phyloP scores from a whole-genome alignment of 768 basidiomycete genomes.

The Tulasnella sp. region DNA sequence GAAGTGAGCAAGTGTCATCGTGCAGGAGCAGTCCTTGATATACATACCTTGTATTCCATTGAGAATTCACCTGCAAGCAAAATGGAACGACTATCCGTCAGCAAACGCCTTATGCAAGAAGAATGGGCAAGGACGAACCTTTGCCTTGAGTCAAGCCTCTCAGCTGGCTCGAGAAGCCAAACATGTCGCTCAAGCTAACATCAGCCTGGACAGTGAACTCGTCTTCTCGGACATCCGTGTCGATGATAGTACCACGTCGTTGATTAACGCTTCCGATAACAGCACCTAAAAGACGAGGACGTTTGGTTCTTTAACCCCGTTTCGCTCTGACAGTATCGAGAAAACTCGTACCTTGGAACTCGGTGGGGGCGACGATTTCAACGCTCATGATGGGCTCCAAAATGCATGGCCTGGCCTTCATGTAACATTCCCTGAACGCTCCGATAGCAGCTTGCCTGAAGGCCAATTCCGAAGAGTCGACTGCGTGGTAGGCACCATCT shows the following conservation, averaged over 20 bases:
- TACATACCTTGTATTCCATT: constrained; percentile 53
- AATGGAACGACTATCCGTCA: not conserved
- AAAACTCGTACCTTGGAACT: constrained; percentile 61
- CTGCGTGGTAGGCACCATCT: constrained; percentile 87
- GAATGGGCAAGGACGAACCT: constrained; percentile 44
- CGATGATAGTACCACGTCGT: constrained; percentile 86
- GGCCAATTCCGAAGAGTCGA: constrained; percentile 94
- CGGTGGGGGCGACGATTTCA: constrained; percentile 89
- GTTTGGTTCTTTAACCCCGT: not conserved
- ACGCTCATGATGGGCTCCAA: constrained; percentile 99
- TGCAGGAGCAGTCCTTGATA: not conserved
- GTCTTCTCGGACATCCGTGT: constrained; percentile 94
- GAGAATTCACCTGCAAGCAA: constrained; percentile 38
- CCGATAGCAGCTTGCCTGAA: constrained; percentile 87
- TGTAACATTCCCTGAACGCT: constrained; percentile 87
- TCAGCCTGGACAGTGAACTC: constrained; percentile 90
- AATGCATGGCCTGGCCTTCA: constrained; percentile 66
- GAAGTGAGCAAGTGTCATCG: not conserved
- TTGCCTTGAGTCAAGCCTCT: constrained; percentile 96
- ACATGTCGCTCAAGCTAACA: constrained; percentile 96
- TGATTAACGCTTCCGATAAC: constrained; percentile 94
- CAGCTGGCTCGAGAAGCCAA: constrained; percentile 88
- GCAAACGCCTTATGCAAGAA: constrained; percentile 43
- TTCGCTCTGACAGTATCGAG: not conserved
- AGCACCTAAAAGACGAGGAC: constrained; percentile 40